Percentiles rank a stretch among this genome's conserved stretches.
phyloP scores from a whole-genome alignment of 495 filamentous ascomycete genomes.

The Apodospora peruviana region DNA sequence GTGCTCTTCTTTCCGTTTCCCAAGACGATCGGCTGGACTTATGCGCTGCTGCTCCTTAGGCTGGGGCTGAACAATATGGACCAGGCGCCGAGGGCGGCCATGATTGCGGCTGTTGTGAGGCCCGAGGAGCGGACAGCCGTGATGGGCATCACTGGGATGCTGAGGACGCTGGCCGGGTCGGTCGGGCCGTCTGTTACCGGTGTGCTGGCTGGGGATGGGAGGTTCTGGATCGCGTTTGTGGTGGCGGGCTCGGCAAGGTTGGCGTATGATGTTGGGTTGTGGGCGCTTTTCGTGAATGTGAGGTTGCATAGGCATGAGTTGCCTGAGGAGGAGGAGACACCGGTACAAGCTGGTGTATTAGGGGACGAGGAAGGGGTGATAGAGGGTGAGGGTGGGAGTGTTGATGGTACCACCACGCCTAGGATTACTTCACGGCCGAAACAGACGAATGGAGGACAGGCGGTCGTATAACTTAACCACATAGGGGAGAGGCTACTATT shows the following conservation, averaged over 20 bases:
- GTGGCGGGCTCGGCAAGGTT: conserved; percentile 64
- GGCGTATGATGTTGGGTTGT: conserved; percentile 67
- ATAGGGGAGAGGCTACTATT: no score
- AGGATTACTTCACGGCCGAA: no score
- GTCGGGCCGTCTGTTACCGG: conserved; percentile 70
- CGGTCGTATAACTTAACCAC: no score
- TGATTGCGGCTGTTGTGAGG: conserved; percentile 68
- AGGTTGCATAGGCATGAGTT: conserved; percentile 36
- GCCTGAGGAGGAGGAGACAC: background rate
- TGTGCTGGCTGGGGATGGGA: conserved; percentile 52
- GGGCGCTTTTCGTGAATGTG: conserved; percentile 58
- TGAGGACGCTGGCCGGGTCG: conserved; percentile 59
- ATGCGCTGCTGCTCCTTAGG: conserved; percentile 62
- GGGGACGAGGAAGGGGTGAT: no score
- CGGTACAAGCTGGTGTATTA: no score
- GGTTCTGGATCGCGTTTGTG: conserved; percentile 72
- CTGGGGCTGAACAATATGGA: conserved; percentile 63
- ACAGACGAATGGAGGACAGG: no score
- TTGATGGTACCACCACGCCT: no score
- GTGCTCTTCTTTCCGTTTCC: conserved; percentile 34
- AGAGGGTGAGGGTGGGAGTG: no score
- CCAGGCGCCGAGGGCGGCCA: conserved; percentile 73
- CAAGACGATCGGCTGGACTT: conserved; percentile 41
- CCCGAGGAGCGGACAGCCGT: conserved; percentile 76
- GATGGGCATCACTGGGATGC: conserved; percentile 67